Evolutionary conservation across 148 eudicot genomes (phyloP).

Genomic region (Chenopodium formosanum): DNA sequence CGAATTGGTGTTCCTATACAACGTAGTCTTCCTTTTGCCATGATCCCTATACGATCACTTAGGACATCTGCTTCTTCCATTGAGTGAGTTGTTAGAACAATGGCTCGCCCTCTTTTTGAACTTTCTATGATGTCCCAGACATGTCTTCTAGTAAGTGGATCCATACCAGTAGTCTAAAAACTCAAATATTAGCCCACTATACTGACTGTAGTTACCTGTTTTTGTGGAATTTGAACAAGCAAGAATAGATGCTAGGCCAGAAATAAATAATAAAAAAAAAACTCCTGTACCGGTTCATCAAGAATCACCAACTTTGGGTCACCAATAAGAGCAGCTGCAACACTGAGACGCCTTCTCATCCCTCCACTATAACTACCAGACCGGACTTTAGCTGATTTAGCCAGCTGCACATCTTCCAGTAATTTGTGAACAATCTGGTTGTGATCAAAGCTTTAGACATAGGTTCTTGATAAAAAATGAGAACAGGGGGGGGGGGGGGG

Average conservation of each 20-base stretch:
- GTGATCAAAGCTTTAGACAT: background rate
- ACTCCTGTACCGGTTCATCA: conserved; percentile 65
- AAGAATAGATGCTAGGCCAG: background rate
- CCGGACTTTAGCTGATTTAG: conserved; percentile 57
- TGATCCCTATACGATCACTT: conserved; percentile 80
- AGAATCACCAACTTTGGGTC: conserved; percentile 77
- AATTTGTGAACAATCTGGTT: conserved; percentile 50
- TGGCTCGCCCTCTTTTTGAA: conserved; percentile 74
- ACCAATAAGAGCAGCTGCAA: conserved; percentile 80
- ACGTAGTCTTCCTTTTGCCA: conserved; percentile 89
- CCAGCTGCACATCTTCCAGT: conserved; percentile 59
- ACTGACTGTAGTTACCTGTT: background rate
- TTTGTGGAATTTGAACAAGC: background rate
- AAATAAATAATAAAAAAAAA: background rate
- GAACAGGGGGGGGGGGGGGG: background rate
- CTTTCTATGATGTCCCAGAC: conserved; percentile 86
- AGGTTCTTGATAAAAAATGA: background rate
- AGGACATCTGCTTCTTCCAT: conserved; percentile 92
- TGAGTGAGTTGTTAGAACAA: conserved; percentile 79
- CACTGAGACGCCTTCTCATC: conserved; percentile 87
- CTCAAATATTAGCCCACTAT: background rate
- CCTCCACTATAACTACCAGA: conserved; percentile 85
- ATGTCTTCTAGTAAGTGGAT: conserved; percentile 77
- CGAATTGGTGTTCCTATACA: conserved; percentile 81
- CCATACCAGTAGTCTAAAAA: conserved; percentile 85